Conservation (phyloP, 495 filamentous ascomycete genomes). For the Aspergillus funiculosus region DNA sequence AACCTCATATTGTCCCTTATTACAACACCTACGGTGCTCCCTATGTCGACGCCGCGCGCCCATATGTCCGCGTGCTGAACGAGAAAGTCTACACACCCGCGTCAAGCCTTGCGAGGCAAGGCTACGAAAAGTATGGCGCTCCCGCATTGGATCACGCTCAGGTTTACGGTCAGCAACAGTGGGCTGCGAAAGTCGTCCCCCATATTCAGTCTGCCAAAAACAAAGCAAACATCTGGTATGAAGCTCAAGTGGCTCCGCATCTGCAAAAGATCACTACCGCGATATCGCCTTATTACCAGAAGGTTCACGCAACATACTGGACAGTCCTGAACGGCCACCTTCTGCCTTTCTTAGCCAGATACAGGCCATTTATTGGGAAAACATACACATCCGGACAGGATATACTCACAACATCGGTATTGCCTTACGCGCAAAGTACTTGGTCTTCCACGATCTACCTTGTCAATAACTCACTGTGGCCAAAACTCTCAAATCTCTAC, state of each 20-base stretch:
- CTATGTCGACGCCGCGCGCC: constrained; percentile 69
- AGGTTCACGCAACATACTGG: constrained; percentile 51
- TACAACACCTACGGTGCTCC: constrained; percentile 78
- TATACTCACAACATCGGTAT: constrained; percentile 61
- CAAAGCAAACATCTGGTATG: constrained; percentile 59
- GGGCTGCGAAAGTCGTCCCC: constrained; percentile 70
- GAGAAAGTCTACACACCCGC: constrained; percentile 61
- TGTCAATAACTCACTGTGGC: constrained; percentile 69
- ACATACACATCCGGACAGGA: constrained; percentile 60
- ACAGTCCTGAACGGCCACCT: constrained; percentile 66
- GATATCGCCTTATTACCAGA: constrained; percentile 66
- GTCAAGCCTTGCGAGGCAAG: constrained; percentile 53
- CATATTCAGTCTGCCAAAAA: constrained; percentile 58
- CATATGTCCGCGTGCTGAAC: constrained; percentile 66
- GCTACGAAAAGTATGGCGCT: constrained; percentile 68
- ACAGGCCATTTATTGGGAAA: constrained; percentile 66
- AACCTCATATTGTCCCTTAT: constrained; percentile 78
- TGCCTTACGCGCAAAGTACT: constrained; percentile 65
- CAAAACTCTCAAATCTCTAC: constrained; percentile 70
- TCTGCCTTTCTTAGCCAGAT: constrained; percentile 66
- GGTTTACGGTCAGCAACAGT: constrained; percentile 61
- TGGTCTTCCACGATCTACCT: constrained; percentile 64
- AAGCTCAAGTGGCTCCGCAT: constrained; percentile 64
- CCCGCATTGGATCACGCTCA: constrained; percentile 64
- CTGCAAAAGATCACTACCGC: constrained; percentile 52